phyloP scores from a whole-genome alignment of 2,329 filamentous ascomycete species.

The Clarireedia sp. region DNA sequence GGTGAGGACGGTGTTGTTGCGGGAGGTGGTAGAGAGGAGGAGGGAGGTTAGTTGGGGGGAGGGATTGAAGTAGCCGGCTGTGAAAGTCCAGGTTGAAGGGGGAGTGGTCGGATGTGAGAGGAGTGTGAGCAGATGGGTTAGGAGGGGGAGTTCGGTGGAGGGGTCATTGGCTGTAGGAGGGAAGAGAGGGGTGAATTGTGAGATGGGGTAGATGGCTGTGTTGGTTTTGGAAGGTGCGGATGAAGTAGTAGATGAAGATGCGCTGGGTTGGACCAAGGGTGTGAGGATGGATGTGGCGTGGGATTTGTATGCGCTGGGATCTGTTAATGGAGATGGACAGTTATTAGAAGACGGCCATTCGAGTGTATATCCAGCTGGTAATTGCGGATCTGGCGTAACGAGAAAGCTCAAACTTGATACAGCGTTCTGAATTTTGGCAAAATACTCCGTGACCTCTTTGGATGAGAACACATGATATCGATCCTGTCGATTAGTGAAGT shows the following conservation, averaged over 20 bases:
- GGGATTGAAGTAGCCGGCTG: constrained; percentile 97
- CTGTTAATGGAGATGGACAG: constrained; percentile 64
- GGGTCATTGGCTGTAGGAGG: constrained; percentile 57
- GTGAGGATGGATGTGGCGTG: constrained; percentile 60
- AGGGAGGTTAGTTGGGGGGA: constrained; percentile 74
- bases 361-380: constrained; percentile 50
- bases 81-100: constrained; percentile 84
- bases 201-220: constrained; percentile 77
- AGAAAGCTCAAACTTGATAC: constrained; percentile 77
- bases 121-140: constrained; percentile 65
- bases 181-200: constrained; percentile 81
- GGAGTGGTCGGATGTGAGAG: constrained; percentile 57
- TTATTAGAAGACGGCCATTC: constrained; percentile 71
- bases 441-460: constrained; percentile 73
- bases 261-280: constrained; percentile 47
- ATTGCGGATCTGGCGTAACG: constrained; percentile 52
- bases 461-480: constrained; percentile 88
- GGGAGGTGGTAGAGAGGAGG: constrained; percentile 58
- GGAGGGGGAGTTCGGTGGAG: constrained; percentile 80
- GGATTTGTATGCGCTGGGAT: constrained; percentile 60
- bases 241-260: constrained; percentile 15
- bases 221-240: constrained; percentile 30
- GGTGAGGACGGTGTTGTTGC: constrained; percentile 71
- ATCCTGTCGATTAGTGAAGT: constrained; percentile 94
- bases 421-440: constrained; percentile 65